phyloP scores from a whole-genome alignment of 352 stramenopile species.

The Globisporangium rhizosaccharum region DNA sequence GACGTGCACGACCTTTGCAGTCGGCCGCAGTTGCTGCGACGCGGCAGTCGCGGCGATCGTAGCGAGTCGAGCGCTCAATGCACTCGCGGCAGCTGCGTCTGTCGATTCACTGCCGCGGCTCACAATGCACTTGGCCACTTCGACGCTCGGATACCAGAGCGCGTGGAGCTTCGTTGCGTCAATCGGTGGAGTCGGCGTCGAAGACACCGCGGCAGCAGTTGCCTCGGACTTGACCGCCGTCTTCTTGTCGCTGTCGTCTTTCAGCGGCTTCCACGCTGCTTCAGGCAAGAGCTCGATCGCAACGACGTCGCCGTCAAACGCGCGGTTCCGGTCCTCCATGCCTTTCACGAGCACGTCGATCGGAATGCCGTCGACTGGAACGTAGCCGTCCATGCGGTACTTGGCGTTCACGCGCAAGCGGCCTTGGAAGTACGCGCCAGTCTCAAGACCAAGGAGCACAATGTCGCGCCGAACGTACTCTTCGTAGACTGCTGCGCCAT shows the following conservation, averaged over 20 bases:
- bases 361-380: conserved; percentile 67
- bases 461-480: conserved; percentile 35
- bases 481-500: conserved; percentile 14
- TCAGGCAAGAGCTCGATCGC: conserved; percentile 49
- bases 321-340: conserved; percentile 65
- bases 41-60: conserved; percentile 27
- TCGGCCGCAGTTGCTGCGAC: conserved; percentile 37
- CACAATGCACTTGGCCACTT: conserved; percentile 31
- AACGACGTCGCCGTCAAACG: conserved; percentile 78
- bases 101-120: not conserved
- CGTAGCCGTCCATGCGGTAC: conserved; percentile 71
- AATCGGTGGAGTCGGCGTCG: conserved; percentile 11
- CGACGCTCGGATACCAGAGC: conserved; percentile 40
- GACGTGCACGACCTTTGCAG: conserved; percentile 66
- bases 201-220: not conserved
- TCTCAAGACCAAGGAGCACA: conserved; percentile 28
- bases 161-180: conserved; percentile 35
- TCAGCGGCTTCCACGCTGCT: conserved; percentile 49
- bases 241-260: conserved; percentile 19
- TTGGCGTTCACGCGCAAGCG: conserved; percentile 71
- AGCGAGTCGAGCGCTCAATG: conserved; percentile 21
- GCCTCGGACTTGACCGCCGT: conserved; percentile 3
- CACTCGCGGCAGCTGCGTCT: conserved; percentile 1
- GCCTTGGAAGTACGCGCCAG: conserved; percentile 41
- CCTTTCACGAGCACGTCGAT: conserved; percentile 75